Evolutionary conservation across 2,329 filamentous ascomycete genomes (phyloP).

Genomic region (Clarireedia paspali): DNA sequence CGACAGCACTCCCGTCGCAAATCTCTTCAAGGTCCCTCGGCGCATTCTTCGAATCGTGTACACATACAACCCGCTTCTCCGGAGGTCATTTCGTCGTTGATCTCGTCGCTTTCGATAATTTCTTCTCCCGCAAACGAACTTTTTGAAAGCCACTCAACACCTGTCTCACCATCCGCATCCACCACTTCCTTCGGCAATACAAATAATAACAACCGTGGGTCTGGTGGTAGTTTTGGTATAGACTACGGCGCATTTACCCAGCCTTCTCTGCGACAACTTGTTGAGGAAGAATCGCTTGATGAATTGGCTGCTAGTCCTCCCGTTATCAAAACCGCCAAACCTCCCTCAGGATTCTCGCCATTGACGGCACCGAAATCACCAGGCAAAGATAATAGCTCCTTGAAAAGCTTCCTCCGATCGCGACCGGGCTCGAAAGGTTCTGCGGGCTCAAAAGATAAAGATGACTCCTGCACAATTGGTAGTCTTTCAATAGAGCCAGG

Average conservation of each 20-base stretch:
- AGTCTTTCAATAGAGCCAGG: conserved; percentile 56
- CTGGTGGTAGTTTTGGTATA: conserved; percentile 52
- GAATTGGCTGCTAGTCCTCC: conserved; percentile 58
- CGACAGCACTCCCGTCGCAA: conserved; percentile 26
- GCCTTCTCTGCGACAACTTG: conserved; percentile 41
- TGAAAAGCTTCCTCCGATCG: conserved; percentile 53
- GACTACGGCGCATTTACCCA: conserved; percentile 62
- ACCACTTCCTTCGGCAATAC: conserved; percentile 16
- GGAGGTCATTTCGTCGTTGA: conserved; percentile 62
- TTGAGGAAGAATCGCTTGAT: conserved; percentile 45
- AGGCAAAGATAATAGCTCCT: conserved; percentile 34
- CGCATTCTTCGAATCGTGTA: conserved; percentile 24
- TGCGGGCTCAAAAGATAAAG: conserved; percentile 41
- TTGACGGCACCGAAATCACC: conserved; percentile 55
- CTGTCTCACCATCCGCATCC: conserved; percentile 34
- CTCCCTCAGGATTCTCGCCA: conserved; percentile 66
- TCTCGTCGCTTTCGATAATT: conserved; percentile 62
- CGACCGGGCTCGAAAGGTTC: conserved; percentile 55
- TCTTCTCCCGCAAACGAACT: conserved; percentile 60
- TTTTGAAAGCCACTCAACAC: conserved; percentile 45
- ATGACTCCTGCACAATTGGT: conserved; percentile 55
- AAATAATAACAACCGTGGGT: conserved; percentile 16
- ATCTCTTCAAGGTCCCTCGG: conserved; percentile 25
- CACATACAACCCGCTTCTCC: conserved; percentile 37
- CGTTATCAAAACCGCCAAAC: conserved; percentile 73